These are phyloP conservation scores for Geotrichum australiense DNA, from an alignment of 1,139 yeast genomes.

Conservation along the genomic window DNA sequence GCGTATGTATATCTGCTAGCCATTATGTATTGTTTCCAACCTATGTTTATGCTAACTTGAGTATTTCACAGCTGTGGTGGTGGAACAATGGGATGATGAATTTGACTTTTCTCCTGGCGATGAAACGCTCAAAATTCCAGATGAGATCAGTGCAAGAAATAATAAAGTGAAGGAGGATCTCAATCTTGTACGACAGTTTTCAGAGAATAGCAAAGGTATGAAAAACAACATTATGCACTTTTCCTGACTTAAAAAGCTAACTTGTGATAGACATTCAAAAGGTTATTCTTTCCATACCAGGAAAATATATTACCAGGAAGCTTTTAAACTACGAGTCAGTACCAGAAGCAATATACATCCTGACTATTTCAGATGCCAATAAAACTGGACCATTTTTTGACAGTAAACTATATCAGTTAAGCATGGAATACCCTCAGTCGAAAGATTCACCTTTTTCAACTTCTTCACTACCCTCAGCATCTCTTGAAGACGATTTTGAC, in stretches of 20 bases:
- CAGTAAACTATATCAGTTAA: constrained; percentile 8
- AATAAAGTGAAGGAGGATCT: constrained; percentile 15
- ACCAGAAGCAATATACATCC: constrained; percentile 14
- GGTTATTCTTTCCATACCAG: constrained; percentile 15
- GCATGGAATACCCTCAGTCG: constrained; percentile 2
- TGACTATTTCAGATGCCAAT: constrained; percentile 15
- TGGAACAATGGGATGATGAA: constrained; percentile 17
- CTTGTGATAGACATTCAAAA: constrained; percentile 13
- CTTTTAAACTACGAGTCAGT: constrained; percentile 12
- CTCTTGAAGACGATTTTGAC: constrained; percentile 7
- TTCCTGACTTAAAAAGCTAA: no score
- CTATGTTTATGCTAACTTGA: no score
- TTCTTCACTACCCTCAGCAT: not conserved
- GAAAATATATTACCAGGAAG: constrained; percentile 9
- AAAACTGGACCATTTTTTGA: constrained; percentile 14
- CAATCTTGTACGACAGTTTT: constrained; percentile 12
- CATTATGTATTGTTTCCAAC: no score
- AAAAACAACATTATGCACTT: not conserved
- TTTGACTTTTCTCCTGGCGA: constrained; percentile 11
- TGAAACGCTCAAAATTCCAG: constrained; percentile 11
- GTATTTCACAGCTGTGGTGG: no score
- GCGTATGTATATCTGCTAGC: no score
- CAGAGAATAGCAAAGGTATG: constrained; percentile 16
- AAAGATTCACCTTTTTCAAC: not conserved
- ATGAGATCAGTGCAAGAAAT: constrained; percentile 9